Evolutionary conservation across 2,329 filamentous ascomycete genomes (phyloP).

Genomic region (Colletotrichum euphorbiae): DNA sequence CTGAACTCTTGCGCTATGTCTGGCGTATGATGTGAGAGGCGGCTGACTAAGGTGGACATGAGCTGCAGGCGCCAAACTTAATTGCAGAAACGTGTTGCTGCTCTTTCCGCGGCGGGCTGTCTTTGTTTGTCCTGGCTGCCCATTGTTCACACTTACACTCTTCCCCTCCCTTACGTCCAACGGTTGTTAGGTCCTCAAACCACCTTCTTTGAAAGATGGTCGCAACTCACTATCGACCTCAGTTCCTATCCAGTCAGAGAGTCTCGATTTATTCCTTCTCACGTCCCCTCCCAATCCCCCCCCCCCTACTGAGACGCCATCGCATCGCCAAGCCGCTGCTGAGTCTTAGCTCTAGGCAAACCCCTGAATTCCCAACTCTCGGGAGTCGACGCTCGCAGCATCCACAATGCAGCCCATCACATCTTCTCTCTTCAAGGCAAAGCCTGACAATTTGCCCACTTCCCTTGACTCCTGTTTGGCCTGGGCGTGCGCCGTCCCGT

Average conservation of each 20-base stretch:
- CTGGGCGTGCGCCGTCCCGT: background rate
- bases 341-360: slow-evolving; percentile 33
- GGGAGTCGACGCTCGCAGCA: slow-evolving; percentile 1
- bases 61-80: slow-evolving; percentile 7
- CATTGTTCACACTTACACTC: background rate
- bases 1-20: background rate
- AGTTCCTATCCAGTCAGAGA: background rate
- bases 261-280: background rate
- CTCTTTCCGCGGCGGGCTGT: too few species aligned
- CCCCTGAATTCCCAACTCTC: slow-evolving; percentile 22
- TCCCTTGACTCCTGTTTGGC: slow-evolving; percentile 16
- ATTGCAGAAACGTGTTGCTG: background rate
- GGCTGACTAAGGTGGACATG: background rate
- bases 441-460: slow-evolving; percentile 3
- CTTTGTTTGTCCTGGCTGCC: too few species aligned
- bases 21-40: background rate
- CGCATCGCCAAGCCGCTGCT: slow-evolving; percentile 35
- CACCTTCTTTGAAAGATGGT: background rate
- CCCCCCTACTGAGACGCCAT: slow-evolving; percentile 31
- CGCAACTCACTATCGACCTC: slow-evolving; percentile 6
- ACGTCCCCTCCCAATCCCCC: background rate
- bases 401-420: slow-evolving; percentile 12
- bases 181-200: background rate
- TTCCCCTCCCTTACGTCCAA: background rate
- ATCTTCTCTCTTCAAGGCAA: background rate